Conservation (phyloP, 192 early-diverging fungal species). For the Backusella liffmaniae region DNA sequence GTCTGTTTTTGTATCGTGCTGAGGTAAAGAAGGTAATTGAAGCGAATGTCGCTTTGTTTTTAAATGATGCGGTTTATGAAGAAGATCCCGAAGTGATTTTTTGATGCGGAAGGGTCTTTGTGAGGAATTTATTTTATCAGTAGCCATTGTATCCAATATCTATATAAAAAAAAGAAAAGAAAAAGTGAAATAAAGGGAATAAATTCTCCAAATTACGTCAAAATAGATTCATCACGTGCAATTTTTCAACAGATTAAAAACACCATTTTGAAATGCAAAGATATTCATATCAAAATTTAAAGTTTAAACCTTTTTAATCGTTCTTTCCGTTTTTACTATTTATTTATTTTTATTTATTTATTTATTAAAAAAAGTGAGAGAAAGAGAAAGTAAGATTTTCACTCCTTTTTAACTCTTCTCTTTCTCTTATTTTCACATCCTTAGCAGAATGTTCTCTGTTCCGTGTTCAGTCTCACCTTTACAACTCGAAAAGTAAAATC, state of each 20-base stretch:
- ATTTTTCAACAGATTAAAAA: not conserved
- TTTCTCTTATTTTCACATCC: not conserved
- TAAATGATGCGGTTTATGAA: not conserved
- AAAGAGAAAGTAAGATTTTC: not conserved
- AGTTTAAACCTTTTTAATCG: constrained; percentile 11
- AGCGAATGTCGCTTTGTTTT: not conserved
- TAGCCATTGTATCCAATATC: not conserved
- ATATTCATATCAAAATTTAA: not conserved
- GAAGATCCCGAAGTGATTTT: constrained; percentile 18
- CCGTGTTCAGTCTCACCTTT: not conserved
- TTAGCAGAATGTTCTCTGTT: not conserved
- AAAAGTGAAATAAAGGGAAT: not conserved
- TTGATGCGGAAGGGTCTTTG: constrained; percentile 10
- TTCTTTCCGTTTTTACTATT: constrained; percentile 13
- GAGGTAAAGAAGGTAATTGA: constrained; percentile 21
- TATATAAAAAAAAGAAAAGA: not conserved
- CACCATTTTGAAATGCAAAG: not conserved
- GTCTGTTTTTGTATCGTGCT: constrained; percentile 19
- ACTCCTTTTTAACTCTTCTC: not conserved
- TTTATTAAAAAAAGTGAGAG: constrained; percentile 1
- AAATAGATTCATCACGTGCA: not conserved
- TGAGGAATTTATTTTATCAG: not conserved
- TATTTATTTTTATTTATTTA: constrained; percentile 6
- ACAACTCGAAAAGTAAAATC: not conserved
- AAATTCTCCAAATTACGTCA: not conserved